Percentiles rank a stretch among this genome's conserved stretches.
phyloP scores from a whole-genome alignment of 1,139 yeast species.

The Eremothecium sinecaudum region DNA sequence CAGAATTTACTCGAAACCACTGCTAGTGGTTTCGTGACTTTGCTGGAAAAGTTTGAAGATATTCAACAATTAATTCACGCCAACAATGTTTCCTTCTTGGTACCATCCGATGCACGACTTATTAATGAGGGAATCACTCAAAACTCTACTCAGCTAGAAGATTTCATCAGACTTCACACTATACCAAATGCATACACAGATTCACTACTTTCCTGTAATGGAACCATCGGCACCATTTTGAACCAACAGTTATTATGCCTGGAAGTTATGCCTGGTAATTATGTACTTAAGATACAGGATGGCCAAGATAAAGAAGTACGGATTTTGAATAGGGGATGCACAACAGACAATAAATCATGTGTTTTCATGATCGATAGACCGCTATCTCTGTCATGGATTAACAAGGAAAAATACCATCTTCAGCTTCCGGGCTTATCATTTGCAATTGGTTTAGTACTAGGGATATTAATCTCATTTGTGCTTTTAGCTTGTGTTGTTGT shows the following conservation, averaged over 20 bases:
- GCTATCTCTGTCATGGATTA: slow-evolving; percentile 54
- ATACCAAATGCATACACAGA: slow-evolving; percentile 46
- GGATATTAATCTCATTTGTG: slow-evolving; percentile 34
- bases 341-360: slow-evolving; percentile 43
- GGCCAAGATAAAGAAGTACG: slow-evolving; percentile 60
- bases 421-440: slow-evolving; percentile 59
- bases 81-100: slow-evolving; percentile 49
- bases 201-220: slow-evolving; percentile 38
- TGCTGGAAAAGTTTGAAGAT: slow-evolving; percentile 34
- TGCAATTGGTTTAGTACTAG: slow-evolving; percentile 55
- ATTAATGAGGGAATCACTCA: slow-evolving; percentile 26
- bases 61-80: slow-evolving; percentile 17
- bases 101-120: slow-evolving; percentile 60
- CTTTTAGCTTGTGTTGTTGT: slow-evolving; percentile 30
- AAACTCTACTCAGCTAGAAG: slow-evolving; percentile 36
- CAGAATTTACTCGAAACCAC: slow-evolving; percentile 48
- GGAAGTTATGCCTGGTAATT: slow-evolving; percentile 33
- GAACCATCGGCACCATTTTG: slow-evolving; percentile 37
- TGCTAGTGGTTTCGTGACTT: slow-evolving; percentile 40
- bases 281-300: slow-evolving; percentile 25
- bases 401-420: slow-evolving; percentile 41
- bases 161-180: slow-evolving; percentile 59
- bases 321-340: slow-evolving; percentile 59
- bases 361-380: slow-evolving; percentile 68
- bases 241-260: slow-evolving; percentile 39